Evolutionary conservation across 441 rosid species (phyloP), one percentile per base, ranked within the genome.

Genomic region (Biscutella laevigata): DNA sequence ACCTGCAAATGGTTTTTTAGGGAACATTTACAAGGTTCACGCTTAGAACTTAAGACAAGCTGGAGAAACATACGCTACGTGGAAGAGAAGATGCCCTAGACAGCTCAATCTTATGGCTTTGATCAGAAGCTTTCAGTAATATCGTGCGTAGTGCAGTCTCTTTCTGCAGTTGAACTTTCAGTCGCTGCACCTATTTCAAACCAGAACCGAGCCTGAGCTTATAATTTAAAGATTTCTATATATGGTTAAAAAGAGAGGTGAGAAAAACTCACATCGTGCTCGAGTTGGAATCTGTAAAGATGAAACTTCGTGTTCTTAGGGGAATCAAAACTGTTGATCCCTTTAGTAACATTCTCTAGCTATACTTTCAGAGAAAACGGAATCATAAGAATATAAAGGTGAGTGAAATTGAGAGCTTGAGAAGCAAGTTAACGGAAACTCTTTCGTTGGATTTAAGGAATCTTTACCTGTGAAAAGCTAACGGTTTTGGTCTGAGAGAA

Each of bases 201-300:
- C 27, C 29, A 54, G 20, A 32, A 35, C 12, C 4, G 30, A 67
- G 17, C 29, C 25, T 25, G 45, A 32, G 53, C 15, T 54, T n/a
- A n/a, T 11, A 24, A 30, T 7, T 8, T 7, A 39, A 20, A 39
- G 12, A 33, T 3, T 29, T 52, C 42, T 52, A 5, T 9, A 16
- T 34, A 40, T 42, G 42, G 13, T 38, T 11, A 26, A 9, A 28
- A 53, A n/a, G 24, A 30, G 44, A 45, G 32, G 43, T 51, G 46
- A 64, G n/a, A 56, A 49, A 69, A 47, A 62, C 87, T 81, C 63
- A 85, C 96, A 75, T 88, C 94, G 43, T 73, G 74, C 57, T 88
- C 89, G 13, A 85, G 94, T 65, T 85, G 81, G 63, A 66, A 71
- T 74, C 79, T 72, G 73, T 66, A 77, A 45, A 71, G 85, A 64